Conservation (phyloP, 2,329 filamentous ascomycete species). For the Sphaerulina populicola region DNA sequence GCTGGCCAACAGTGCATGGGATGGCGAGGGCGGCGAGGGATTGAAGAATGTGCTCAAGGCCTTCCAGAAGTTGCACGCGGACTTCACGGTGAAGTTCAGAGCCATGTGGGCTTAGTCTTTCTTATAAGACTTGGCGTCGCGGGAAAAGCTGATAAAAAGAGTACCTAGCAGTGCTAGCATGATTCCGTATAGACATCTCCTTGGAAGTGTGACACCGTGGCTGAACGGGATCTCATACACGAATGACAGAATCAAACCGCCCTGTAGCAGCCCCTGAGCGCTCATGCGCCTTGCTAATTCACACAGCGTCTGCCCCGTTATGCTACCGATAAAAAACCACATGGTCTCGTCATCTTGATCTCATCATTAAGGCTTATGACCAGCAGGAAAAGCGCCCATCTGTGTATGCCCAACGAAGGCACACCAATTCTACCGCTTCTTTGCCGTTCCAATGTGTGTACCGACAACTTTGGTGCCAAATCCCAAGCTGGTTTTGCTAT, state of each 20-base stretch:
- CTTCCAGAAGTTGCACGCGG: conserved; percentile 49
- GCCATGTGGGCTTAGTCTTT: conserved; percentile 49
- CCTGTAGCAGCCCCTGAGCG: too few relatives aligned
- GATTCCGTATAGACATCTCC: background rate
- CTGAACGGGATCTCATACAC: too few relatives aligned
- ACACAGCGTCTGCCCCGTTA: background rate
- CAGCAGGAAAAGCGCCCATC: background rate
- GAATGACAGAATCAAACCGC: too few relatives aligned
- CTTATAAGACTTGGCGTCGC: background rate
- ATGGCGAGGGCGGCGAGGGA: conserved; percentile 38
- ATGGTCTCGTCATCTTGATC: background rate
- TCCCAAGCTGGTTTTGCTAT: conserved; percentile 88
- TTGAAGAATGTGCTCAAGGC: conserved; percentile 52
- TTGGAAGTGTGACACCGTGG: too few relatives aligned
- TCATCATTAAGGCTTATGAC: background rate
- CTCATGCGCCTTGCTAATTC: background rate
- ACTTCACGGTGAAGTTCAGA: conserved; percentile 58
- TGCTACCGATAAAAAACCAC: background rate
- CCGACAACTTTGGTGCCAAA: conserved; percentile 92
- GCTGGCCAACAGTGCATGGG: conserved; percentile 31
- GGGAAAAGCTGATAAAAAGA: background rate
- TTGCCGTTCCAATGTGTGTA: conserved; percentile 85
- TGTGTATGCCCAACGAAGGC: background rate
- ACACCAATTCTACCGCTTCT: conserved; percentile 34
- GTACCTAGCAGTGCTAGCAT: background rate